These are phyloP conservation scores for Gentiana dahurica DNA, from an alignment of 257 asterid genomes.

Conservation along the genomic window DNA sequence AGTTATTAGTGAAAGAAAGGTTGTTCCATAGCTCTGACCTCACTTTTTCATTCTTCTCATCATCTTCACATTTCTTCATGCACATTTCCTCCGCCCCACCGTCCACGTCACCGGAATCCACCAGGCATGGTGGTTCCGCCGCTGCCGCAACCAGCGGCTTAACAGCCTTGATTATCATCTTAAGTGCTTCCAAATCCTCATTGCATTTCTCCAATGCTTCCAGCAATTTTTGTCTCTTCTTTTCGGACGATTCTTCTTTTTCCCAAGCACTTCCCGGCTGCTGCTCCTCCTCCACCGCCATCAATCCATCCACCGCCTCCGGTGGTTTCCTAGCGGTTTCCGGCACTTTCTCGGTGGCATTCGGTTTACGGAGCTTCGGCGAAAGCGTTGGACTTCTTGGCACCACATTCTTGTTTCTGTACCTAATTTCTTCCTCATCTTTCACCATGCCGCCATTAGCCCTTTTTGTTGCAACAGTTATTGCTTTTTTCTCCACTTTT, in stretches of 20 bases:
- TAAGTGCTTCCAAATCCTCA: slow-evolving; percentile 65
- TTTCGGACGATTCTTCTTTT: slow-evolving; percentile 20
- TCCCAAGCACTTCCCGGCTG: slow-evolving; percentile 3
- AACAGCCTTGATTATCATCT: slow-evolving; percentile 49
- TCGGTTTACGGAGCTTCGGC: slow-evolving; percentile 40
- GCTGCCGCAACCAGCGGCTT: slow-evolving; percentile 6
- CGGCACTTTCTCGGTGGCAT: slow-evolving; percentile 12
- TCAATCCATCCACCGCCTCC: slow-evolving; percentile 53
- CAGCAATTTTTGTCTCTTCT: slow-evolving; percentile 46
- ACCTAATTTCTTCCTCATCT: neutral
- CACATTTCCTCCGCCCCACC: slow-evolving; percentile 6
- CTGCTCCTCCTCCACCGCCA: slow-evolving; percentile 52
- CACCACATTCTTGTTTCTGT: slow-evolving; percentile 10
- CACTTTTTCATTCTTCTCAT: slow-evolving; percentile 13
- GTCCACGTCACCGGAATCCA: slow-evolving; percentile 4
- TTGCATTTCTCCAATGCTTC: slow-evolving; percentile 75
- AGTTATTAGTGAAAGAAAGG: slow-evolving; percentile 22
- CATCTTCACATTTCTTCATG: neutral
- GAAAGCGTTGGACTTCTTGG: slow-evolving; percentile 54
- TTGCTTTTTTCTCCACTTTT: slow-evolving; percentile 32
- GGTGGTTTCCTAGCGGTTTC: slow-evolving; percentile 26
- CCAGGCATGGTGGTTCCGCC: slow-evolving; percentile 13
- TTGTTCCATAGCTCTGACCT: slow-evolving; percentile 23
- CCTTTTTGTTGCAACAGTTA: slow-evolving; percentile 9
- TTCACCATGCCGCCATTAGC: slow-evolving; percentile 5